phyloP scores from a whole-genome alignment of 2,329 filamentous ascomycete species.

The Aspergillus caelatus region DNA sequence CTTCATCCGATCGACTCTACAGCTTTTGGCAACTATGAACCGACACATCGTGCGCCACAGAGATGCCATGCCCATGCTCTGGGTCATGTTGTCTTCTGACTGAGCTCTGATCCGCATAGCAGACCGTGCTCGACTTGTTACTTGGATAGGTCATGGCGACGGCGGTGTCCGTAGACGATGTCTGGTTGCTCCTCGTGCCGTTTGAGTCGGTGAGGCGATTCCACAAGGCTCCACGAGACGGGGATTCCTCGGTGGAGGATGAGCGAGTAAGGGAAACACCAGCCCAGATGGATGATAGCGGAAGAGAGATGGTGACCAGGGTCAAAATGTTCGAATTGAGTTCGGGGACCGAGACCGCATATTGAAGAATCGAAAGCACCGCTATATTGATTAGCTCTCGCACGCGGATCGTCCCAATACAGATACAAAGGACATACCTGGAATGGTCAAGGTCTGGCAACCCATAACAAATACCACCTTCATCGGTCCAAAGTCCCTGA shows the following conservation, averaged over 20 bases:
- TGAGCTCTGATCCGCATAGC: constrained; percentile 28
- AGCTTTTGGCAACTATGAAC: constrained; percentile 21
- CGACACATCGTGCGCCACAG: constrained; percentile 35
- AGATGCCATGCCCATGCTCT: constrained; percentile 26
- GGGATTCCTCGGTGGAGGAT: constrained; percentile 8
- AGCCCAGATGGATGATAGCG: constrained; percentile 70
- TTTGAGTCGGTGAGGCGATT: constrained; percentile 26
- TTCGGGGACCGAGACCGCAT: constrained; percentile 54
- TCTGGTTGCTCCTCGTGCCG: constrained; percentile 17
- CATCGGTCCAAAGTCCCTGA: constrained; percentile 65
- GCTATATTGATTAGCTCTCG: constrained; percentile 44
- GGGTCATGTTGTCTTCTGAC: constrained; percentile 22
- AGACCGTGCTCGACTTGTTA: constrained; percentile 27
- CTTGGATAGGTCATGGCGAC: constrained; percentile 17
- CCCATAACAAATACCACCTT: constrained; percentile 70
- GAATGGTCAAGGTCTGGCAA: constrained; percentile 67
- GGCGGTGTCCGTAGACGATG: background rate
- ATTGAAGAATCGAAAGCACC: constrained; percentile 63
- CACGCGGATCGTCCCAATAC: background rate
- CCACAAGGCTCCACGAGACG: constrained; percentile 31
- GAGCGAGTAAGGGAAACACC: constrained; percentile 35
- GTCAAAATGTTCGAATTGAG: constrained; percentile 60
- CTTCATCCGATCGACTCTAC: background rate
- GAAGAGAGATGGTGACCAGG: constrained; percentile 64
- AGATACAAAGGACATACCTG: constrained; percentile 49